A percentile compares a stretch with the other conserved stretches of the same genome.
Evolutionary conservation across 2,329 filamentous ascomycete species (phyloP).

Genomic region (Penicillium hesseltinei): DNA sequence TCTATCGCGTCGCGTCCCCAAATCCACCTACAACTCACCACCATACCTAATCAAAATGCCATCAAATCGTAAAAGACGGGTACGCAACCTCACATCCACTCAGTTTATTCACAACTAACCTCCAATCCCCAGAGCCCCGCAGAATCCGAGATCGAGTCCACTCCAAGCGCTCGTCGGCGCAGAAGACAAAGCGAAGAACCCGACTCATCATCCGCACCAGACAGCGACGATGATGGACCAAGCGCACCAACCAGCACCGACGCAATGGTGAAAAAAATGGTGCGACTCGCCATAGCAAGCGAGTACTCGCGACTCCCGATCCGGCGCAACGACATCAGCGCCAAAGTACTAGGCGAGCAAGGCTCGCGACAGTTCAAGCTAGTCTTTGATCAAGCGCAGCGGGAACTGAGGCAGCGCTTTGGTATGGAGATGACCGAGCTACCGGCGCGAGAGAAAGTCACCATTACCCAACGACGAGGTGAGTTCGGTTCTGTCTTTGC

Average conservation of each 20-base stretch:
- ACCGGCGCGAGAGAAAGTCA: constrained; percentile 75
- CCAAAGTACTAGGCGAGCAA: constrained; percentile 68
- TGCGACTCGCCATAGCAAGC: constrained; percentile 60
- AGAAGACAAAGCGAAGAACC: constrained; percentile 14
- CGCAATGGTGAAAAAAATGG: constrained; percentile 59
- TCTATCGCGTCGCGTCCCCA: constrained; percentile 24
- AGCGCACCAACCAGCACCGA: constrained; percentile 32
- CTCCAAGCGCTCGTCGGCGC: constrained; percentile 5
- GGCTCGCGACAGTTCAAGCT: constrained; percentile 68
- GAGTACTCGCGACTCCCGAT: constrained; percentile 60
- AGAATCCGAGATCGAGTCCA: constrained; percentile 4
- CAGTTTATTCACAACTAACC: background rate
- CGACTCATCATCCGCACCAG: constrained; percentile 9
- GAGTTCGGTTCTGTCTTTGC: constrained; percentile 24
- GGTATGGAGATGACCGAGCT: constrained; percentile 93
- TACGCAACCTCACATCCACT: constrained; percentile 11
- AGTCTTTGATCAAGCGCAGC: constrained; percentile 76
- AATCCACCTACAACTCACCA: background rate
- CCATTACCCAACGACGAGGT: constrained; percentile 76
- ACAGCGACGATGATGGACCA: constrained; percentile 16
- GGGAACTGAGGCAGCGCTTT: constrained; percentile 67
- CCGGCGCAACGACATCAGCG: constrained; percentile 56
- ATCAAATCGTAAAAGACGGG: constrained; percentile 29
- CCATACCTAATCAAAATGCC: constrained; percentile 23
- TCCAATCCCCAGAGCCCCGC: background rate